Evolutionary conservation across 139 green algal species (phyloP).

Genomic region (Diplosphaera chodatii): DNA sequence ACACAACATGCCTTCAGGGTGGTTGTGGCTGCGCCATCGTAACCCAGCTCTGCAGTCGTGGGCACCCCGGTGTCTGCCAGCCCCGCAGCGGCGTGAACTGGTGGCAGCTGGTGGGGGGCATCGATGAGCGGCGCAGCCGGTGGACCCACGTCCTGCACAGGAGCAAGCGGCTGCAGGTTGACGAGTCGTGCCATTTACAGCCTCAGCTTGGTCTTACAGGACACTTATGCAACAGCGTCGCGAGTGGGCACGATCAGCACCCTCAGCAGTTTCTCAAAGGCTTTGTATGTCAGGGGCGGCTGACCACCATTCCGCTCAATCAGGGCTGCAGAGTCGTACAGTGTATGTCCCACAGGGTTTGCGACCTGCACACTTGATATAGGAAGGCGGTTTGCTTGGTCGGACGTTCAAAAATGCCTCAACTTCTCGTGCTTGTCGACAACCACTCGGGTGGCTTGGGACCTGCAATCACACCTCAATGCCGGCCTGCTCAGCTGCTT

Average conservation of each 20-base stretch:
- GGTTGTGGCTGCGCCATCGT: conserved; percentile 35
- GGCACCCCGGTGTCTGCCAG: conserved; percentile 36
- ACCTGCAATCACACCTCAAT: no score
- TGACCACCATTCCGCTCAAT: conserved; percentile 43
- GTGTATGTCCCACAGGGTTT: conserved; percentile 64
- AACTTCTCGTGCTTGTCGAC: no score
- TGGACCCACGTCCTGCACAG: conserved; percentile 31
- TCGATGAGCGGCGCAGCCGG: conserved; percentile 36
- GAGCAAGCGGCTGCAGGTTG: no score
- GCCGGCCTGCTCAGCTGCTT: conserved; percentile 29
- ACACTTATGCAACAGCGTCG: no score
- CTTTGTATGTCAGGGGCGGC: conserved; percentile 51
- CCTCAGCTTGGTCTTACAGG: no score
- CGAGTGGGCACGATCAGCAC: not conserved
- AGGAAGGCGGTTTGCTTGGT: no score
- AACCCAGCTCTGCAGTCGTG: conserved; percentile 54
- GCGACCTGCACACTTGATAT: no score
- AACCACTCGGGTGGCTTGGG: no score
- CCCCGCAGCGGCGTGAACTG: conserved; percentile 10
- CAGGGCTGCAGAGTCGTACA: conserved; percentile 66
- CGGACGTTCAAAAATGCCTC: no score
- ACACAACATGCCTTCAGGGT: conserved; percentile 48
- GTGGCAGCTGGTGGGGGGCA: conserved; percentile 36
- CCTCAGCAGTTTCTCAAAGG: conserved; percentile 64
- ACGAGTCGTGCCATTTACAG: no score